A percentile compares a stretch with the other conserved stretches of the same genome.
These are phyloP conservation scores for Hyaloscypha bicolor DNA, from an alignment of 495 filamentous ascomycete genomes.

Conservation along the genomic window DNA sequence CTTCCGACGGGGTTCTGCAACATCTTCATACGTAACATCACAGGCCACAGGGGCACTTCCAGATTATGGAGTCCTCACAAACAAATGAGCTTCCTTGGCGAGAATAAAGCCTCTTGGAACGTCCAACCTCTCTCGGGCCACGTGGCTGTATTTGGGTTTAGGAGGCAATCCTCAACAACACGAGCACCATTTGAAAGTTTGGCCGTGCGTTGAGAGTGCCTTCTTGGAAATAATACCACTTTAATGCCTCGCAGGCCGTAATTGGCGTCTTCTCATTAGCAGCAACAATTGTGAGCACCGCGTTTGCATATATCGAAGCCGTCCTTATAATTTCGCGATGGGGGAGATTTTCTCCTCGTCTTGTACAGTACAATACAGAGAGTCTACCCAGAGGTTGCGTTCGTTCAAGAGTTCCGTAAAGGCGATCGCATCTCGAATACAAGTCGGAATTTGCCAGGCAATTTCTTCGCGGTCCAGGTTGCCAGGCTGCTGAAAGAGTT, in stretches of 20 bases:
- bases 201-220: conserved; percentile 1
- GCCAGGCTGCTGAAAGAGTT: too few relatives aligned
- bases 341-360: conserved; percentile 27
- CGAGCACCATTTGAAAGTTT: neutral
- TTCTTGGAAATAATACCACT: conserved; percentile 4
- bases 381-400: conserved; percentile 36
- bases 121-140: conserved; percentile 24
- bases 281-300: conserved; percentile 32
- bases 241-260: conserved; percentile 14
- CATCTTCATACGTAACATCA: neutral
- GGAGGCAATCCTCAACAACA: neutral
- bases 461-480: too few relatives aligned
- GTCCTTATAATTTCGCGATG: conserved; percentile 26
- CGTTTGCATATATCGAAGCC: conserved; percentile 33
- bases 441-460: too few relatives aligned
- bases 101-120: conserved; percentile 18
- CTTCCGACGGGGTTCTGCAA: neutral
- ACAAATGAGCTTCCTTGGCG: neutral
- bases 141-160: too few relatives aligned
- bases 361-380: conserved; percentile 33
- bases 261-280: conserved; percentile 25
- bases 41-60: conserved; percentile 1
- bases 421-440: conserved; percentile 26
- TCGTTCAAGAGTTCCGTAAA: conserved; percentile 19
- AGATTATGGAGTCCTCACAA: neutral